Evolutionary conservation across 176 grass and related monocot species (phyloP), one percentile per base, ranked within the genome.

Genomic region (Oryza meridionalis): DNA sequence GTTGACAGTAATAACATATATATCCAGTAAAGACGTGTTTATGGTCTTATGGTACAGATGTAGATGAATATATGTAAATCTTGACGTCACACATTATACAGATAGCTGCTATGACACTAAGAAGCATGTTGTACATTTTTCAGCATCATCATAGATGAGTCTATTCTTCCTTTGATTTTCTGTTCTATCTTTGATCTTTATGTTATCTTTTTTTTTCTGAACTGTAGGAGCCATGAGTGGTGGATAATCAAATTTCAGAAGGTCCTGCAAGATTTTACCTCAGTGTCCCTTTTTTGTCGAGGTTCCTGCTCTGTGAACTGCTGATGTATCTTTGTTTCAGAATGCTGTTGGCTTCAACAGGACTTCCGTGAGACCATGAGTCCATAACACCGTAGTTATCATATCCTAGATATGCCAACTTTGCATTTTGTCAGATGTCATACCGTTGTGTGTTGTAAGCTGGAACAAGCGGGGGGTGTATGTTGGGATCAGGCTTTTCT

Each of bases 191-290:
- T 79, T 47, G 32, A 80, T 59, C 61, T 8, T 73, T 9, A 79
- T 46, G 33, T 26, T 68, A 17, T 22, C 10, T 46, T 8, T 40
- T 38, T 25, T 65, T 14, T 79, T 53, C 78, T 19, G 21, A 44
- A 58, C n/a, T 64, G 69, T 70, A 88, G 87, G 76, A 84, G 6
- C 35, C 19, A 69, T 35, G 62, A 80, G 27, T 2, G 37, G 4
- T 49, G 63, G 31, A 49, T 72, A 47, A 55, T 16, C 21, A 26
- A 25, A 42, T 31, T 2, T 15, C 44, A 58, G 78, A 74, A 19
- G 67, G 11, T 4, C 22, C 47, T 71, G 24, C 32, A 31, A 35
- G 68, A 24, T 79, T 81, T 38, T 58, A 44, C 46, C 11, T 72
- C 9, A 58, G 12, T 58, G 11, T 4, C 16, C 44, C 46, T 24